Base-by-base conservation (phyloP, 2,329 filamentous ascomycete species). In the Elsinoe necatrix region DNA sequence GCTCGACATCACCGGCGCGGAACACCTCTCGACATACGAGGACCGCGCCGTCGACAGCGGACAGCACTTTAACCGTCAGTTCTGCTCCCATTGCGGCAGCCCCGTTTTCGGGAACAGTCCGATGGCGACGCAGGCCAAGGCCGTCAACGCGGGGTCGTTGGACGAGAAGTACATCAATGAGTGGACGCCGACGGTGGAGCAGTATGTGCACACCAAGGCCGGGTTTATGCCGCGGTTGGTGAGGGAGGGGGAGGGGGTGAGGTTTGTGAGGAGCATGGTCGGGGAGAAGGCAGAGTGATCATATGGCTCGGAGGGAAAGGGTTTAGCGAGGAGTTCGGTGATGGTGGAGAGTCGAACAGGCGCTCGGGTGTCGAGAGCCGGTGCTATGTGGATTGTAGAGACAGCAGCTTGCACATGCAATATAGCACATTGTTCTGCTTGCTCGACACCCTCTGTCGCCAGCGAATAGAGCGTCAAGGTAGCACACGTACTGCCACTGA, bases 191-290 rank as follows among this genome's bases (percentile, higher is more conserved):
- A 37, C 14, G 23, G 35, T 27, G 12, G 54, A 56, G 54, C 54
- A 56, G 54, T 56, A 56, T 29, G 34, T 41, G 21, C 25, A 47
- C 41, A 47, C 54, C 18, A 56, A 56, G 20, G 54, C 41, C 8
- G n/a, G 41, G 8, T 56, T 47, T 16, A 25, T 56, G 39, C 54
- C 54, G 41, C 12, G 16, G 27, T 37, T 56, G 23, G 42, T 56
- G 25, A 41, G 20, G 8, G 29, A 35, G 29, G 41, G 27, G 11
- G 41, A 35, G 54, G 42, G 27, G 27, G 54, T 18, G n/a, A 56
- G 54, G 54, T 56, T 34, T 27, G 42, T 34, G 54, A 56, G 54
- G 54, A 25, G 29, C 20, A 56, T 56, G 39, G 18, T 48, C 12
- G 54, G 54, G 25, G 23, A 27, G 18, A 47, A 45, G 20, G 52